Evolutionary conservation across 2,329 filamentous ascomycete species (phyloP).

Genomic region (Venturia effusa): DNA sequence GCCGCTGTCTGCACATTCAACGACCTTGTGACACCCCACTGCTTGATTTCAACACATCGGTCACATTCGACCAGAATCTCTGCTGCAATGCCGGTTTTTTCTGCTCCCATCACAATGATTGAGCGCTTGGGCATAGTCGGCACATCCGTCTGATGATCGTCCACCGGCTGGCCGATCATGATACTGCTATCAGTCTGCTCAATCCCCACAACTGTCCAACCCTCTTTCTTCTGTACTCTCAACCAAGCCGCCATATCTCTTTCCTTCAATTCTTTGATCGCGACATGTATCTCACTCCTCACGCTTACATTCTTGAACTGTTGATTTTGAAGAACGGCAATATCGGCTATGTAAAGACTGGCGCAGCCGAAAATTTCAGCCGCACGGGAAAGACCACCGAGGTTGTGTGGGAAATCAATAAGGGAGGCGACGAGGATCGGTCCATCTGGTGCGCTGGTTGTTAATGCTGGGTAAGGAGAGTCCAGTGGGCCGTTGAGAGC

Average conservation of each 20-base stretch:
- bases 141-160: conserved; percentile 13
- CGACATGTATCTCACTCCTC: conserved; percentile 37
- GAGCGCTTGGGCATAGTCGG: conserved; percentile 25
- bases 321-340: conserved; percentile 30
- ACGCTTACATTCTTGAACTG: conserved; percentile 41
- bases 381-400: conserved; percentile 39
- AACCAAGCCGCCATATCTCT: conserved; percentile 28
- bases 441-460: conserved; percentile 18
- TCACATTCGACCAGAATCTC: conserved; percentile 38
- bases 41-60: conserved; percentile 41
- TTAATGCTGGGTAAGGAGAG: conserved; percentile 14
- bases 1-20: conserved; percentile 46
- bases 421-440: conserved; percentile 40
- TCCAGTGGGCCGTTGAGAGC: not conserved
- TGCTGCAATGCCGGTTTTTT: conserved; percentile 40
- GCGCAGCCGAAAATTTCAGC: conserved; percentile 41
- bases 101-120: conserved; percentile 39
- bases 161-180: conserved; percentile 26
- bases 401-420: conserved; percentile 39
- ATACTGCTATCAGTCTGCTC: conserved; percentile 43
- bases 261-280: conserved; percentile 29
- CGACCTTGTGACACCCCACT: conserved; percentile 41
- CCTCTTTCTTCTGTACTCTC: conserved; percentile 30
- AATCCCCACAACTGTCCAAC: conserved; percentile 41
- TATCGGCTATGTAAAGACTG: conserved; percentile 33